Base-by-base conservation (phyloP, 1,284 basidiomycete genomes). In the Hymenochaete sp. region DNA sequence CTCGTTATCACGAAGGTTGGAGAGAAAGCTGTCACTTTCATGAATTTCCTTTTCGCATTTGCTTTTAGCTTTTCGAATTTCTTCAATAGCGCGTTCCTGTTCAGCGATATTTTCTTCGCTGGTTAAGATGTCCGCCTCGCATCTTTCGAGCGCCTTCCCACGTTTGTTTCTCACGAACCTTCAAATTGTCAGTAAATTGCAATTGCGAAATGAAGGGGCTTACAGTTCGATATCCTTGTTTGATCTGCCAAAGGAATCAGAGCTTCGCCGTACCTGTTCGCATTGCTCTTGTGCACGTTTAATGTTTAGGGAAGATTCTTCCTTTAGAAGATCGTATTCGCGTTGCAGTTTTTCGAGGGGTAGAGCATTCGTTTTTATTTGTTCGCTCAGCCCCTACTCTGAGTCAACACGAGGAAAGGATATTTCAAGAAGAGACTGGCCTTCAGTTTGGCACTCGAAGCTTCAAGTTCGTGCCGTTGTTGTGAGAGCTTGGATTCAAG, bases 1-100 rank as follows among this genome's bases (percentile, higher is more conserved):
- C 36, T 93, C 67, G 59, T 98, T 99, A 60, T 92, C 86, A 50
- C 82, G 78, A 52, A 97, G 70, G 60, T 88, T 93, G 14, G 77
- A 73, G 40, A 80, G 63, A 11, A 75, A 75, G 31, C 79, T 75
- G 40, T 78, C 80, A 43, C 84, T 76, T 53, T 83, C 78, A 56
- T 77, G 77, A 59, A 89, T 79, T 57, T 84, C 82, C 56, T 75
- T 79, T 55, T 85, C 79, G 31, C 85, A 71, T 26, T 62, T 64
- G 25, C 66, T 63, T 27, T 84, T 72, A 21, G 59, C 64, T 37
- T 71, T 67, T 27, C 82, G 76, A 28, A 72, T 64, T 18, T 58
- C 59, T 52, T 82, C 78, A 24, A 86, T 68, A 37, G 71, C 66
- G 24, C 64, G 58, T 11, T 66, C 67, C 5, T 83, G 64, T 40